phyloP scores from a whole-genome alignment of 1,284 basidiomycete species.

The Rhodotorula sp. region DNA sequence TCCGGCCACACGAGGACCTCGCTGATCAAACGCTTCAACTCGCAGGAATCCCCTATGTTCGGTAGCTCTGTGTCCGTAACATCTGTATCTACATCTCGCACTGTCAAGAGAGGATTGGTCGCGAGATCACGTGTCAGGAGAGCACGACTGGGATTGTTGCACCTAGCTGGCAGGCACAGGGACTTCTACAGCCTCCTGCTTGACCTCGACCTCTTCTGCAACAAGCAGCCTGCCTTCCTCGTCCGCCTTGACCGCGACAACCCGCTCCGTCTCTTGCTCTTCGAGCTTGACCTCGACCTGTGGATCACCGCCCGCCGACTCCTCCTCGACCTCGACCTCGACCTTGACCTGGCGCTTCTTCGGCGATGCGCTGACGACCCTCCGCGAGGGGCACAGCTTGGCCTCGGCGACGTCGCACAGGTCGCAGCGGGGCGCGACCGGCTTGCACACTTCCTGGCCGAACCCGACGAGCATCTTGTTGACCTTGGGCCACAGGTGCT shows the following conservation, averaged over 20 bases:
- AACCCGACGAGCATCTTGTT: conserved; percentile 85
- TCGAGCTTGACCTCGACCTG: conserved; percentile 27
- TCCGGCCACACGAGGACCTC: no score
- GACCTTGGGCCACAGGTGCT: conserved; percentile 73
- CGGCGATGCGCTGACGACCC: conserved; percentile 27
- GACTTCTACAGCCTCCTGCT: background rate
- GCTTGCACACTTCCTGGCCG: conserved; percentile 83
- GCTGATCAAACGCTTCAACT: background rate
- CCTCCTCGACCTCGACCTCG: conserved; percentile 12
- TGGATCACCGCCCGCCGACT: conserved; percentile 6
- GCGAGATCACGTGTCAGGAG: no score
- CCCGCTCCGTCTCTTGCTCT: background rate
- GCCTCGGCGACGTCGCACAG: conserved; percentile 58
- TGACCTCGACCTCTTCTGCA: background rate
- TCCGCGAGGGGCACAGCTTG: conserved; percentile 52
- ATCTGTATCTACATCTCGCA: background rate
- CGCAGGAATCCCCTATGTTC: conserved; percentile 25
- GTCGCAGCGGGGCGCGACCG: conserved; percentile 79
- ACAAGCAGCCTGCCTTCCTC: background rate
- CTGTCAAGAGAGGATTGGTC: no score
- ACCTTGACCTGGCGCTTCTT: conserved; percentile 20
- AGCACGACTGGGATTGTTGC: no score
- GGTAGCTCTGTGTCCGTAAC: background rate
- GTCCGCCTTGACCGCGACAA: conserved; percentile 5
- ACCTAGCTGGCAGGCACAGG: background rate